Percentiles rank a stretch among this genome's conserved stretches.
These are phyloP conservation scores for Geotrichum europaeum DNA, from an alignment of 1,139 yeast species.

Conservation along the genomic window DNA sequence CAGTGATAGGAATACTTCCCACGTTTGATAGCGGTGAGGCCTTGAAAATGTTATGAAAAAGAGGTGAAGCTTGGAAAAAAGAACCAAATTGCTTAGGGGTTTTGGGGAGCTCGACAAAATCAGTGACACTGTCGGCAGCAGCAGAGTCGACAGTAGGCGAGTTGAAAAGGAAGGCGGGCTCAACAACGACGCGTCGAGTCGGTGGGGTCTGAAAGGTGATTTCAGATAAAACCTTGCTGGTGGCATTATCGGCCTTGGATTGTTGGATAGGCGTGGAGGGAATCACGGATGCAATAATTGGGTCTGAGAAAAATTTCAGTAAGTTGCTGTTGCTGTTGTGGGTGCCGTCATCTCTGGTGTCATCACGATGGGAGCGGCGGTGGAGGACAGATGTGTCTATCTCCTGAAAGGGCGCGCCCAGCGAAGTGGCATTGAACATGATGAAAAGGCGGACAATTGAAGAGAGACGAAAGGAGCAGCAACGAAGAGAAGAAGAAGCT, in stretches of 20 bases:
- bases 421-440: background rate
- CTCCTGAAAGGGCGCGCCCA: background rate
- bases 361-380: background rate
- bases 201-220: slow-evolving; percentile 4
- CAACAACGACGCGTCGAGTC: background rate
- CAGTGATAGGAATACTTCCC: background rate
- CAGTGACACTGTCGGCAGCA: slow-evolving; percentile 1
- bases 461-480: background rate
- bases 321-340: background rate
- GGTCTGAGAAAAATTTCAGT: background rate
- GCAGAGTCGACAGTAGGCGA: background rate
- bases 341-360: background rate
- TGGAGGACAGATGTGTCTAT: background rate
- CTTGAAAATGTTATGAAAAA: slow-evolving; percentile 1
- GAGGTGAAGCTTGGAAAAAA: slow-evolving; percentile 12
- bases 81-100: slow-evolving; percentile 4
- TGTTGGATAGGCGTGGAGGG: background rate
- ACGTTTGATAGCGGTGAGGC: slow-evolving; percentile 10
- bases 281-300: background rate
- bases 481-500: background rate
- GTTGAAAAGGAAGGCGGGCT: background rate
- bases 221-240: slow-evolving; percentile 5
- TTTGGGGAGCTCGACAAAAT: slow-evolving; percentile 1
- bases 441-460: background rate
- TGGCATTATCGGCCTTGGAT: background rate